phyloP scores from a whole-genome alignment of 306 rosid species.

The Albizia julibrissin region DNA sequence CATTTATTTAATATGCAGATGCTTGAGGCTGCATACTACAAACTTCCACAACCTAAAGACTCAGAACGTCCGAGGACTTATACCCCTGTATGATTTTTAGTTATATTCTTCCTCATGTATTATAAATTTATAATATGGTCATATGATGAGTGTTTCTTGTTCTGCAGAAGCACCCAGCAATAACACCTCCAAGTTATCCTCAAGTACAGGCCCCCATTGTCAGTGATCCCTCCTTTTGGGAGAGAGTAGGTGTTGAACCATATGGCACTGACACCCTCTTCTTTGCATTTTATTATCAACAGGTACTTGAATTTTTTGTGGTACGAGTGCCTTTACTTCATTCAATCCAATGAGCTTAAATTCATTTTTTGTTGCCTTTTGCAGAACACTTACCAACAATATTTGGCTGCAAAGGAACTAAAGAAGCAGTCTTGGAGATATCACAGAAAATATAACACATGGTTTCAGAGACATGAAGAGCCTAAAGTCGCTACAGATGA shows the following conservation, averaged over 20 bases:
- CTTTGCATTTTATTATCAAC: slow-evolving; percentile 86
- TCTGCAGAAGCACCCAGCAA: slow-evolving; percentile 72
- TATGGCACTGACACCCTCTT: slow-evolving; percentile 75
- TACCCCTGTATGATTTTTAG: slow-evolving; percentile 53
- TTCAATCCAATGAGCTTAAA: slow-evolving; percentile 29
- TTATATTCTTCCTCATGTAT: slow-evolving; percentile 15
- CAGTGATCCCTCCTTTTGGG: slow-evolving; percentile 85
- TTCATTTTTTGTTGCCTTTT: slow-evolving; percentile 11
- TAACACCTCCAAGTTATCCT: slow-evolving; percentile 77
- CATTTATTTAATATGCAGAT: slow-evolving; percentile 70
- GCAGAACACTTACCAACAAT: slow-evolving; percentile 86
- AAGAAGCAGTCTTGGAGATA: slow-evolving; percentile 96
- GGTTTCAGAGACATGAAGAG: slow-evolving; percentile 94
- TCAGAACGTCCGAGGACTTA: slow-evolving; percentile 86
- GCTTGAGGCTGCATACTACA: slow-evolving; percentile 77
- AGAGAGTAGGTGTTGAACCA: slow-evolving; percentile 64
- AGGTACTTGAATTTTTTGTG: slow-evolving; percentile 48
- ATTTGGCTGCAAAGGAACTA: slow-evolving; percentile 87
- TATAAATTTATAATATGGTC: slow-evolving; percentile 1
- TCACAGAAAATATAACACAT: slow-evolving; percentile 85
- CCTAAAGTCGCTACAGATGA: slow-evolving; percentile 94
- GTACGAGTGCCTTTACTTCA: background rate
- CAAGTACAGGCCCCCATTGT: slow-evolving; percentile 87
- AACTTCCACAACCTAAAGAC: slow-evolving; percentile 82
- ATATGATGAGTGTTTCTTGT: background rate